Conservation (phyloP, 768 basidiomycete genomes). For the Termitomyces sp. region DNA sequence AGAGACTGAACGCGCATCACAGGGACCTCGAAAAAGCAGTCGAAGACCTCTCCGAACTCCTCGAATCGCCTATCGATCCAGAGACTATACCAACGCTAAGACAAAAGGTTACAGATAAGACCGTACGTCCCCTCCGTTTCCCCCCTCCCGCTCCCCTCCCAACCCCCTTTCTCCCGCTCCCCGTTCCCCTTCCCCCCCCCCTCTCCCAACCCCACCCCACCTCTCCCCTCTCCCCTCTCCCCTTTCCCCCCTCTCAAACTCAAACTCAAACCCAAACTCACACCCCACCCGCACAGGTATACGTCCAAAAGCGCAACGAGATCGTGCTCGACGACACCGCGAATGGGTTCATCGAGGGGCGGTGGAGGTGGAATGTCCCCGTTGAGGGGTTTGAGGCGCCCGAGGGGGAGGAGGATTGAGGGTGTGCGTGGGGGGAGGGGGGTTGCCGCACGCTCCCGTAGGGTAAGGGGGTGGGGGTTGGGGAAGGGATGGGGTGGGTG, state of each 20-base stretch:
- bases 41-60: slow-evolving; percentile 88
- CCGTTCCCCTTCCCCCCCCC: background rate
- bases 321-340: slow-evolving; percentile 96
- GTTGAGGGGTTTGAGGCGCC: slow-evolving; percentile 72
- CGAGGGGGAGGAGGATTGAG: slow-evolving; percentile 24
- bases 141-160: slow-evolving; percentile 6
- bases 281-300: slow-evolving; percentile 49
- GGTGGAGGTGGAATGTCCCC: slow-evolving; percentile 78
- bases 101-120: slow-evolving; percentile 95
- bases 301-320: slow-evolving; percentile 96
- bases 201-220: no score
- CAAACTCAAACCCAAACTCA: no score
- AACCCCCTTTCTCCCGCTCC: no score
- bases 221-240: background rate
- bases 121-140: slow-evolving; percentile 63
- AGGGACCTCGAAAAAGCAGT: slow-evolving; percentile 95
- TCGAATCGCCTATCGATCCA: slow-evolving; percentile 89
- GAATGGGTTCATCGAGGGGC: slow-evolving; percentile 79
- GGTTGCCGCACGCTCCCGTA: no score
- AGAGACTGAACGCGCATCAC: background rate
- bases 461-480: no score
- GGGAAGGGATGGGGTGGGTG: no score
- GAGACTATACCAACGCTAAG: slow-evolving; percentile 79
- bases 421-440: no score
- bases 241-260: background rate